Evolutionary conservation across 163 green algal genomes (phyloP), one percentile per base, ranked within the genome.

Genomic region (Scenedesmus sp.): DNA sequence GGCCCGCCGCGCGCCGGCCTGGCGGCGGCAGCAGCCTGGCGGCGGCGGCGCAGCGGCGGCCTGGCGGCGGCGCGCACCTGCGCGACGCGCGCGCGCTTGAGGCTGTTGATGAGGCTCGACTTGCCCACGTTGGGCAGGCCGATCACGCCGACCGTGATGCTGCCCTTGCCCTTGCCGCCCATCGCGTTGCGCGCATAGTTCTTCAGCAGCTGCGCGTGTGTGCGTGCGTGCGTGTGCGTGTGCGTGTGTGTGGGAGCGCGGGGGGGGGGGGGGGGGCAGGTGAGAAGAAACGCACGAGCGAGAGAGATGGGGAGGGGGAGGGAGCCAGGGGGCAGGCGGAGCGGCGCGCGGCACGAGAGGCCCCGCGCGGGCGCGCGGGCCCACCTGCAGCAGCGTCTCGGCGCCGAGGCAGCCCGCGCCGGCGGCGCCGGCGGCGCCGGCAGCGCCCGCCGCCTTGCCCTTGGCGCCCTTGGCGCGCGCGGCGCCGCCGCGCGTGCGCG

Each of bases 111-210:
- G 31, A 99, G 81, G 2, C 89, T 97, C 7, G 83, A 94, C 89
- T 99, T 99, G 82, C 96, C 96, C 53, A 99, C 96, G 80, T 99
- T 99, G 10, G 96, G 96, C 73, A 99, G 89, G 6, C 96, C 96
- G 47, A 99, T 92, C 33, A 99, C 89, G 14, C 93, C 89, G 14
- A 99, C 96, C 0, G 95, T 98, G 82, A 99, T 97, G 34, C 92
- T 80, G 18, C 91, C 96, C 86, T 98, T 99, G 56, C 56, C 56
- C 1, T 56, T 56, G 50, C 34, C 53, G n/a, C 33, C 28, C 45
- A 60, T 60, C 6, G 9, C 53, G 6, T 60, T 6, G 28, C 70
- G 34, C 6, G 85, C 83, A 78, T 99, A 99, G 86, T 99, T 99
- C 80, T 99, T 99, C 11, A 99, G 87, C 86, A 99, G 91, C 77